phyloP scores from a whole-genome alignment of 768 basidiomycete genomes.

The Cytidiella melzeri region DNA sequence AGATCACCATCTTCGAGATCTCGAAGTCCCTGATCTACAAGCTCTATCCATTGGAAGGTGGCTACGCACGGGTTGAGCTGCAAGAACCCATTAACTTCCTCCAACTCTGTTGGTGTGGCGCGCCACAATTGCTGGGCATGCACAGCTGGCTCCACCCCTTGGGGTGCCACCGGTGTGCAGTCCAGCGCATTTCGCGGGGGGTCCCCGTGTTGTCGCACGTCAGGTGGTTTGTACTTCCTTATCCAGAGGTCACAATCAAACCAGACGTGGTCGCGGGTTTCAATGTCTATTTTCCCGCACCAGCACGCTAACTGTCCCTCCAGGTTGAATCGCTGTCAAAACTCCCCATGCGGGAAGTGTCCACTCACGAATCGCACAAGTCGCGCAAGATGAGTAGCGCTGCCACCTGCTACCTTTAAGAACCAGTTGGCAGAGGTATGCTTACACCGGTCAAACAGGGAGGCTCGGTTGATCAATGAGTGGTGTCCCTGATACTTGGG shows the following conservation, averaged over 20 bases:
- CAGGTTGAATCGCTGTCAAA: constrained; percentile 2
- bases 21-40: background rate
- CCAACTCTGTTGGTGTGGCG: background rate
- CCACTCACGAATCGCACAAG: constrained; percentile 5
- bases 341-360: constrained; percentile 10
- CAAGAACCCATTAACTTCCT: background rate
- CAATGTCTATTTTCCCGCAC: background rate
- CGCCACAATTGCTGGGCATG: background rate
- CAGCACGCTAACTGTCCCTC: constrained; percentile 1
- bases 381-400: background rate
- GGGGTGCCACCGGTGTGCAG: no score
- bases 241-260: background rate
- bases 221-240: no score
- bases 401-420: background rate
- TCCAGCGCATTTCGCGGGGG: no score
- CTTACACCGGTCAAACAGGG: constrained; percentile 4
- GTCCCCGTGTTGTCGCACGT: no score
- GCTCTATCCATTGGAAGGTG: background rate
- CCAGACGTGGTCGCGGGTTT: background rate
- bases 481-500: constrained; percentile 3
- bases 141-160: no score
- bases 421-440: constrained; percentile 8
- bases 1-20: background rate
- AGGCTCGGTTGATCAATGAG: background rate
- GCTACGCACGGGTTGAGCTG: background rate